Percentiles rank a stretch among this genome's conserved stretches.
phyloP scores from a whole-genome alignment of 176 grass and related monocot species.

The Stipa capillata region DNA sequence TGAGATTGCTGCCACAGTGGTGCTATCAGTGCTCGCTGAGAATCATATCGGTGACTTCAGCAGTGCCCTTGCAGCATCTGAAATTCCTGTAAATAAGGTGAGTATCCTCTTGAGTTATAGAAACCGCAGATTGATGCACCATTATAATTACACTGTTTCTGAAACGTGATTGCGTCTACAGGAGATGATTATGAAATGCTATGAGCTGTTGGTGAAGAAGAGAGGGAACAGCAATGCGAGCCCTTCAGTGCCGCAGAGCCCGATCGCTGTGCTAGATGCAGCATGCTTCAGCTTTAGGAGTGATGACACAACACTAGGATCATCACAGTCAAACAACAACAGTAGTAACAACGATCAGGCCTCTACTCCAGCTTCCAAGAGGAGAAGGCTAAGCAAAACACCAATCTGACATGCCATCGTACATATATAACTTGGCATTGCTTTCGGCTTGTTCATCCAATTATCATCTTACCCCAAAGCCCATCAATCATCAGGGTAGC shows the following conservation, averaged over 20 bases:
- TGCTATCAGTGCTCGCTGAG: constrained; percentile 33
- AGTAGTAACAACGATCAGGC: constrained; percentile 15
- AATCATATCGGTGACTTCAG: constrained; percentile 16
- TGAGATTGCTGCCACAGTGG: constrained; percentile 66
- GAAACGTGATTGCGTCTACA: constrained; percentile 22
- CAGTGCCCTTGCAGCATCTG: constrained; percentile 27
- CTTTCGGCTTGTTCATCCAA: neutral
- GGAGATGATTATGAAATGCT: constrained; percentile 59
- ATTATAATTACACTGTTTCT: constrained; percentile 8
- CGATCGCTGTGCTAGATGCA: constrained; percentile 61
- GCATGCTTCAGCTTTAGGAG: constrained; percentile 46
- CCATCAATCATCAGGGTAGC: constrained; percentile 6
- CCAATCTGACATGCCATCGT: constrained; percentile 26
- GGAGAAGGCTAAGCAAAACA: constrained; percentile 43
- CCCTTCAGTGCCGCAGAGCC: constrained; percentile 49
- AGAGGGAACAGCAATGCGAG: constrained; percentile 15
- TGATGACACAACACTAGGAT: constrained; percentile 45
- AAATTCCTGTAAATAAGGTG: constrained; percentile 69
- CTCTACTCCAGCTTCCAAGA: constrained; percentile 54
- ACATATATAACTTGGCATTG: constrained; percentile 19
- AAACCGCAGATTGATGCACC: neutral
- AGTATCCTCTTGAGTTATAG: neutral
- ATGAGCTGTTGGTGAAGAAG: constrained; percentile 59
- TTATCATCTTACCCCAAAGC: constrained; percentile 13
- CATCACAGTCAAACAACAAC: constrained; percentile 46